A percentile compares a stretch with the other conserved stretches of the same genome.
These are phyloP conservation scores for Petunia secreta DNA, from an alignment of 257 asterid genomes.

Conservation along the genomic window DNA sequence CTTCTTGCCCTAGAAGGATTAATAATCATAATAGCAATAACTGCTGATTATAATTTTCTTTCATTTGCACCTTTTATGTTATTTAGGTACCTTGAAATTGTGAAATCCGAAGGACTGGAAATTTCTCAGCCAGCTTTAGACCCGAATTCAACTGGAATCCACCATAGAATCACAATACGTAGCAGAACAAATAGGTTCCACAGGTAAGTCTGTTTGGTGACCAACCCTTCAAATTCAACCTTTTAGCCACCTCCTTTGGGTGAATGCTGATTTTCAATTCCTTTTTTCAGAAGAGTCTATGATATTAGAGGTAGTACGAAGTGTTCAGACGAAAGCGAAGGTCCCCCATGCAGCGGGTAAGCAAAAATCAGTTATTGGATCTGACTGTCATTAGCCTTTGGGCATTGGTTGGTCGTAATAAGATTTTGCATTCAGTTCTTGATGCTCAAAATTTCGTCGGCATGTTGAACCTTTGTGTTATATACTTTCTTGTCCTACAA, in stretches of 20 bases:
- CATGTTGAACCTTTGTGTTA: not conserved
- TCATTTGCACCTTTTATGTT: not conserved
- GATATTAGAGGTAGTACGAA: slow-evolving; percentile 76
- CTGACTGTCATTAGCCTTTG: slow-evolving; percentile 6
- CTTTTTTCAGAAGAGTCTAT: slow-evolving; percentile 78
- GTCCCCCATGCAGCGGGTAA: slow-evolving; percentile 98
- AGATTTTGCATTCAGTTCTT: not conserved
- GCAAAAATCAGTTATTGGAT: slow-evolving; percentile 22
- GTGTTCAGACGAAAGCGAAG: slow-evolving; percentile 81
- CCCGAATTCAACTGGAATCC: slow-evolving; percentile 98
- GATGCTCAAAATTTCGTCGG: slow-evolving; percentile 3
- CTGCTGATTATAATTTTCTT: not conserved
- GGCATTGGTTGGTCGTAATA: slow-evolving; percentile 1
- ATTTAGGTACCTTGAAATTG: slow-evolving; percentile 74
- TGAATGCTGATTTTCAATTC: slow-evolving; percentile 24
- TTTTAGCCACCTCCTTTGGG: slow-evolving; percentile 25
- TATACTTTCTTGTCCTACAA: not conserved
- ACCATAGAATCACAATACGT: slow-evolving; percentile 87
- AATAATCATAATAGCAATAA: not conserved
- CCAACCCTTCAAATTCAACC: slow-evolving; percentile 29
- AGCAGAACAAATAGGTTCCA: slow-evolving; percentile 71
- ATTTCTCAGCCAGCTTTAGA: slow-evolving; percentile 99
- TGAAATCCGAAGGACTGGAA: slow-evolving; percentile 83
- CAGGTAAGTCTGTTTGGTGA: slow-evolving; percentile 51
- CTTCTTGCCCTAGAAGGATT: not conserved